A percentile compares a stretch with the other conserved stretches of the same genome.
phyloP scores from a whole-genome alignment of 495 filamentous ascomycete species.

The Alectoria sarmentosa region DNA sequence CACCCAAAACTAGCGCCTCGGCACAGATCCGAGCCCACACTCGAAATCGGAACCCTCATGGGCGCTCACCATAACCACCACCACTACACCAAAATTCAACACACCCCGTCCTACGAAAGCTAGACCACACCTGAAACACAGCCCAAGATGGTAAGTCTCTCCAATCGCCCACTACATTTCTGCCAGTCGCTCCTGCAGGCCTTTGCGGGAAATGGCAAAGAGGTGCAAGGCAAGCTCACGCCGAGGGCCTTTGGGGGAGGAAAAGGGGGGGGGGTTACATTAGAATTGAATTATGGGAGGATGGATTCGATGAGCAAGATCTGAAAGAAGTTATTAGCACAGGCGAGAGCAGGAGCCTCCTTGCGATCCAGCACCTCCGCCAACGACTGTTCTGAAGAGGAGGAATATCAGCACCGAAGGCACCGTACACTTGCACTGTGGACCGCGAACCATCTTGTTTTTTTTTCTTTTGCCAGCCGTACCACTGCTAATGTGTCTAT shows the following conservation, averaged over 20 bases:
- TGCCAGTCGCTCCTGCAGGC: not conserved
- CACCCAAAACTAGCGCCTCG: slow-evolving; percentile 8
- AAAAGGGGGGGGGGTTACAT: too few relatives aligned
- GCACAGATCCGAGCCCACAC: slow-evolving; percentile 1
- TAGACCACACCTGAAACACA: slow-evolving; percentile 32
- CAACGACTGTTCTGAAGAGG: slow-evolving; percentile 1
- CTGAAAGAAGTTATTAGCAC: not conserved
- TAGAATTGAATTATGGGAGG: not conserved
- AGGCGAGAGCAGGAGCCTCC: not conserved
- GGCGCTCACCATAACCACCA: not conserved
- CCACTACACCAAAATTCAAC: slow-evolving; percentile 6
- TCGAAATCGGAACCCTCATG: slow-evolving; percentile 6
- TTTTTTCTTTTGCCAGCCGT: not conserved
- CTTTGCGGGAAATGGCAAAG: not conserved
- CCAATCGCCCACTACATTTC: not conserved
- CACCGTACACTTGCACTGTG: not conserved
- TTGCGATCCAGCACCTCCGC: not conserved
- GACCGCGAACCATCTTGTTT: not conserved
- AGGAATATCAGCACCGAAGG: not conserved
- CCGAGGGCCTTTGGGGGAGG: too few relatives aligned
- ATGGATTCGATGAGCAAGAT: not conserved
- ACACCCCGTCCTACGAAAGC: too few relatives aligned
- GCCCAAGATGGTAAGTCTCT: slow-evolving; percentile 54
- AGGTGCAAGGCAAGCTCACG: not conserved
- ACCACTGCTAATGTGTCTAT: slow-evolving; percentile 20